Evolutionary conservation across 169 alveolate genomes (phyloP), one percentile per base, ranked within the genome.

Genomic region (Cryptosporidium sp.): DNA sequence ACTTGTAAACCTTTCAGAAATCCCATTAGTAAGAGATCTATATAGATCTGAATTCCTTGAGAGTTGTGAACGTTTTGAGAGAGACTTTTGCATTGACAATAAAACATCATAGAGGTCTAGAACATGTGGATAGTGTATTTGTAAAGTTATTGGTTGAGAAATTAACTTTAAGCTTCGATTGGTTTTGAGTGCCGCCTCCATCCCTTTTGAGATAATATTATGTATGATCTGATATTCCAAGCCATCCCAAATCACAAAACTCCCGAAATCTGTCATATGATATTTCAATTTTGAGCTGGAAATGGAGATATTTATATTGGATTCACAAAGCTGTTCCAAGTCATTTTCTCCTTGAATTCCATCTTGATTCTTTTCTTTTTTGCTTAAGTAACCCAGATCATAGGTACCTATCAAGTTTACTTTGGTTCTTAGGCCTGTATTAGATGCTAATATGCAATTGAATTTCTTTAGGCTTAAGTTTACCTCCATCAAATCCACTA

Each of bases 161-260:
- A 80, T 42, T 16, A 80, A 42, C 33, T 62, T 80, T 12, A 45
- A 9, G 60, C 75, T 80, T 42, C 51, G 62, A 12, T 60, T 73
- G 9, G n/a, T 12, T 58, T 33, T 29, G 0, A n/a, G 16, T 23
- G 14, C 60, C 4, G 10, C 1, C 0, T 16, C 23, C 44, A 52
- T 16, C 26, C 72, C 42, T 21, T 37, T 62, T 2, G 35, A 7
- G 39, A 23, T 72, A 60, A 14, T 16, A 45, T 65, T 80, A 37
- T 65, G 44, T 23, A 80, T 37, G 26, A 65, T 18, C 62, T 80
- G 80, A n/a, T 42, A 14, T 33, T 80, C 89, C 39, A 80, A 9
- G 10, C 23, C 29, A 42, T 80, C 75, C 80, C 75, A 80, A 18
- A 80, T 48, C 53, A 44, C 39, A 1, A 80, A 48, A n/a, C 60